These are phyloP conservation scores for Cladosporium velox DNA, from an alignment of 2,329 filamentous ascomycete genomes.

Conservation along the genomic window DNA sequence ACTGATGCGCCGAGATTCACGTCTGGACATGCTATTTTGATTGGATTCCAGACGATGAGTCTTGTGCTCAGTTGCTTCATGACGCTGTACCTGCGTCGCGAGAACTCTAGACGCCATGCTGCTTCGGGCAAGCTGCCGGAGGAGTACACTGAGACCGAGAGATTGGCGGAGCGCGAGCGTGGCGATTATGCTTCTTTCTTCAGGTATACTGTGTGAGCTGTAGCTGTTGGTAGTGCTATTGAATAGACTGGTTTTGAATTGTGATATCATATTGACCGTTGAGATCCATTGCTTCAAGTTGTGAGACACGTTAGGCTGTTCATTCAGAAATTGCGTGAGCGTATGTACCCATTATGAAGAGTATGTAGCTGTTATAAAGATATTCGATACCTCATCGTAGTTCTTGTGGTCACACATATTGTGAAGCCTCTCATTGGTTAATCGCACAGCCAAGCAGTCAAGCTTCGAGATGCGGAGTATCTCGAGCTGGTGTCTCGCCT, in stretches of 20 bases:
- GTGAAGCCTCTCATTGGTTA: slow-evolving; percentile 4
- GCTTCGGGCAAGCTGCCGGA: slow-evolving; percentile 1
- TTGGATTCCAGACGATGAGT: slow-evolving; percentile 7
- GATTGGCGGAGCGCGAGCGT: neutral
- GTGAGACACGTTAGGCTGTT: too few relatives aligned
- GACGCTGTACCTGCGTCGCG: neutral
- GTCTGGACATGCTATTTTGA: neutral
- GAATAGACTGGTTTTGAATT: neutral
- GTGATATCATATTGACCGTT: too few relatives aligned
- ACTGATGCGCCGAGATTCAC: neutral
- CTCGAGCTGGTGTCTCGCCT: slow-evolving; percentile 6
- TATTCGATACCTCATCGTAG: too few relatives aligned
- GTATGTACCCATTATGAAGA: too few relatives aligned
- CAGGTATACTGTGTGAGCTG: neutral
- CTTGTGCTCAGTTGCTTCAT: neutral
- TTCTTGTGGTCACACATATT: slow-evolving; percentile 9
- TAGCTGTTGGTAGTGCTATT: neutral
- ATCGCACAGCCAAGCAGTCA: neutral
- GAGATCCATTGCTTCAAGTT: too few relatives aligned
- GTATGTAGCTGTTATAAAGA: too few relatives aligned
- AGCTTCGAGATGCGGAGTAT: slow-evolving; percentile 9
- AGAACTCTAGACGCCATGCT: neutral
- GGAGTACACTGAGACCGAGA: neutral
- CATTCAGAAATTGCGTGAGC: too few relatives aligned
- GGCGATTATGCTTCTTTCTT: slow-evolving; percentile 7